Evolutionary conservation across 345 rosid species (phyloP).

Genomic region (Salix koriyanagi): DNA sequence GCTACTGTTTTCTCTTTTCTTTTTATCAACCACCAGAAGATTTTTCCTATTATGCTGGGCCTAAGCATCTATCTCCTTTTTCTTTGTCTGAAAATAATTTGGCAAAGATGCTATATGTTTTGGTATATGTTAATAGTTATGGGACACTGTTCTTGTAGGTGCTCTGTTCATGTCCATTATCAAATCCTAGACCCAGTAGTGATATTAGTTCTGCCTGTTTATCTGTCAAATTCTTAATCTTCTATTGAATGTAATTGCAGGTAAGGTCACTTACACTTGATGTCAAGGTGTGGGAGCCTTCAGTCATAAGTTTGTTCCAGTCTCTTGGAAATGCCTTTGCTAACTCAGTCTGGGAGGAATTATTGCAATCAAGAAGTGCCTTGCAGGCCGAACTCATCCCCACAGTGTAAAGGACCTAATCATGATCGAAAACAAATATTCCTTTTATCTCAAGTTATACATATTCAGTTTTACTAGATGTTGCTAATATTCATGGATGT

Average conservation of each 20-base stretch:
- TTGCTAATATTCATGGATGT: constrained; percentile 26
- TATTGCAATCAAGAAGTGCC: constrained; percentile 76
- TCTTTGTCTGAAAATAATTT: background rate
- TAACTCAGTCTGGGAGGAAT: constrained; percentile 97
- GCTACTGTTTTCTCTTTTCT: background rate
- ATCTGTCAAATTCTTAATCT: constrained; percentile 6
- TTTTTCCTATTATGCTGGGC: background rate
- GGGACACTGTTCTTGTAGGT: background rate
- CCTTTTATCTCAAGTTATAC: constrained; percentile 5
- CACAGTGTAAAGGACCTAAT: constrained; percentile 44
- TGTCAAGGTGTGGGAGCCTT: constrained; percentile 97
- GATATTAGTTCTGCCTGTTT: background rate
- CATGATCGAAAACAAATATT: constrained; percentile 2
- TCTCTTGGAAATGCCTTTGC: constrained; percentile 88
- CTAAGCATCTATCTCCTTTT: background rate
- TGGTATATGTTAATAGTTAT: background rate
- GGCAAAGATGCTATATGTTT: background rate
- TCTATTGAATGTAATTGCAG: constrained; percentile 40
- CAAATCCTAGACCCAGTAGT: background rate
- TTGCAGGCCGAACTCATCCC: constrained; percentile 57
- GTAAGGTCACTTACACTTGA: constrained; percentile 97
- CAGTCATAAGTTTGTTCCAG: constrained; percentile 91
- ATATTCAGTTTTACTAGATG: background rate
- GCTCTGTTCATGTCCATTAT: background rate
- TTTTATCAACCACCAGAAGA: background rate